These are phyloP conservation scores for Cercospora sesami DNA, from an alignment of 2,329 filamentous ascomycete genomes.

Conservation along the genomic window DNA sequence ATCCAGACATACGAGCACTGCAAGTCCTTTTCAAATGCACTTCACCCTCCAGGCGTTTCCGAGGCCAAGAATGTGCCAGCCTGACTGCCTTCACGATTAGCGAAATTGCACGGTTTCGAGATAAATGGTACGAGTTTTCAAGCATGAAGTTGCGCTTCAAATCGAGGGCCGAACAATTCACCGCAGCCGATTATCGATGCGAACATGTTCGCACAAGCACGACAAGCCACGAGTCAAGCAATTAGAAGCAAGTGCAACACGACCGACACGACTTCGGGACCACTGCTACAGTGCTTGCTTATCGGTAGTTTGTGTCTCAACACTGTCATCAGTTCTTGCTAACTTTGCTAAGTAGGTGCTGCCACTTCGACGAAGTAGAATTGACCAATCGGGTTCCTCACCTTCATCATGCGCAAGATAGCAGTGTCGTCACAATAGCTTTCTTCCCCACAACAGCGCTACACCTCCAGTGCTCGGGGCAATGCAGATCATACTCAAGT, in stretches of 20 bases:
- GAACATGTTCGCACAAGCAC: neutral
- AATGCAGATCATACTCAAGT: neutral
- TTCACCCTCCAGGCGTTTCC: too few species aligned
- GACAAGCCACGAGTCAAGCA: neutral
- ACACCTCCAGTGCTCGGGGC: neutral
- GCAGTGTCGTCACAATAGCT: neutral
- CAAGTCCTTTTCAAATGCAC: too few species aligned
- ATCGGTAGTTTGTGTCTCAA: neutral
- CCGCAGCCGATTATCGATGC: neutral
- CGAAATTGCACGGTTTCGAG: neutral
- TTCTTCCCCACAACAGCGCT: neutral
- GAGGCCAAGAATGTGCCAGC: too few species aligned
- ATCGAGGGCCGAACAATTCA: neutral
- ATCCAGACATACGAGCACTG: neutral
- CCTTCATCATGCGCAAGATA: neutral
- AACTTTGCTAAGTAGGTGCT: neutral
- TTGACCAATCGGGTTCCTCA: neutral
- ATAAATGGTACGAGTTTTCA: neutral
- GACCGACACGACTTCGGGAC: neutral
- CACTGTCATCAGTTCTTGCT: neutral
- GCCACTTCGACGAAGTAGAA: neutral
- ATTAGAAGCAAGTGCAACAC: neutral
- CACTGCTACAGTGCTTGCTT: neutral
- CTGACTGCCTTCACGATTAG: neutral
- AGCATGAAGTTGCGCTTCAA: neutral